Percentiles rank a stretch among this genome's conserved stretches.
These are phyloP conservation scores for Endocalyx cinctus DNA, from an alignment of 2,329 filamentous ascomycete genomes.

Conservation along the genomic window DNA sequence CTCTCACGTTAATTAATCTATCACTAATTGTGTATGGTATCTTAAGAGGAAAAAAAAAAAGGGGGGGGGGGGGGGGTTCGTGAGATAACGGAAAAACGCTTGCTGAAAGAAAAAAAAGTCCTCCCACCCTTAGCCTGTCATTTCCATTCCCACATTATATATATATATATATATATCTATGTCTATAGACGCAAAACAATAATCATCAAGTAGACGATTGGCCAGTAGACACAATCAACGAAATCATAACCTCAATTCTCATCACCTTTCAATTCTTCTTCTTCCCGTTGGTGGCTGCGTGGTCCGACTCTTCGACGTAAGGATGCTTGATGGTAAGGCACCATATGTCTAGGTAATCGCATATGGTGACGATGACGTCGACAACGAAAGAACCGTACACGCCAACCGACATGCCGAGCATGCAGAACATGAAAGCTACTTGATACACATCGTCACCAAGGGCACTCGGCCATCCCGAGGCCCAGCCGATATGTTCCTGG, in stretches of 20 bases:
- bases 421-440: constrained; percentile 84
- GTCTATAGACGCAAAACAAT: constrained; percentile 1
- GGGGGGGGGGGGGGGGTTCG: no score
- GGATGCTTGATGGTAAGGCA: constrained; percentile 95
- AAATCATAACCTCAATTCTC: no score
- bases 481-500: constrained; percentile 55
- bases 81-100: no score
- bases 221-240: background rate
- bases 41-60: no score
- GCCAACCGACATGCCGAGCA: constrained; percentile 77
- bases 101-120: no score
- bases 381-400: constrained; percentile 98
- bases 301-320: constrained; percentile 42
- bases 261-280: constrained; percentile 27
- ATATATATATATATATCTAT: no score
- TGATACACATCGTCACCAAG: constrained; percentile 78
- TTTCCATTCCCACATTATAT: no score
- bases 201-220: constrained; percentile 1
- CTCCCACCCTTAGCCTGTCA: no score
- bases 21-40: no score
- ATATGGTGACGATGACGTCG: constrained; percentile 95
- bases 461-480: constrained; percentile 68
- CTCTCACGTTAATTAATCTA: no score
- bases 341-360: constrained; percentile 97
- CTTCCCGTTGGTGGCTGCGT: constrained; percentile 29